Percentiles rank a stretch among this genome's conserved stretches.
phyloP scores from a whole-genome alignment of 2,329 filamentous ascomycete genomes.

The Seiridium cupressi region DNA sequence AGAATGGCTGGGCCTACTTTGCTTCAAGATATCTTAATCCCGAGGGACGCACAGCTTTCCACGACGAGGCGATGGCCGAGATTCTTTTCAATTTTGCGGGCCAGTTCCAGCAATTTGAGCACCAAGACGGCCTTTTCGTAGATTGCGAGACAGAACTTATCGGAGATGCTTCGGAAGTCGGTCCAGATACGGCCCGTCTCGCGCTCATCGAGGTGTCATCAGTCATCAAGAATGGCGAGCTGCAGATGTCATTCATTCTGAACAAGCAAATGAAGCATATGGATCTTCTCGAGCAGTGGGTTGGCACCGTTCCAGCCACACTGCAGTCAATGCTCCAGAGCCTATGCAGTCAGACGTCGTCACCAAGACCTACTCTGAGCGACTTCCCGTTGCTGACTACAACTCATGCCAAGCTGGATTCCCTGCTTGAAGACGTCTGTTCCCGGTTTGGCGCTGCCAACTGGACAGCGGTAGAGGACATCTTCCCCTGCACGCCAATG shows the following conservation, averaged over 20 bases:
- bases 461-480: conserved; percentile 7
- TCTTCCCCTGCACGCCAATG: conserved; percentile 8
- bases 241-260: conserved; percentile 9
- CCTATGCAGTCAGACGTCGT: not conserved
- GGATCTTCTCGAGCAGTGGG: conserved; percentile 5
- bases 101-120: conserved; percentile 15
- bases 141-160: conserved; percentile 4
- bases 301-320: not conserved
- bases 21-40: conserved; percentile 29
- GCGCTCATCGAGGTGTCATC: conserved; percentile 9
- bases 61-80: conserved; percentile 37
- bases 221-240: conserved; percentile 7
- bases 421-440: not conserved
- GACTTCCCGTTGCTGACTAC: conserved; percentile 8
- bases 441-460: not conserved
- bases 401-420: conserved; percentile 2
- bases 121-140: not conserved
- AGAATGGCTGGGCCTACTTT: conserved; percentile 37
- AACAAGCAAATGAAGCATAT: conserved; percentile 9
- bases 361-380: conserved; percentile 1
- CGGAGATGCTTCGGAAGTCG: conserved; percentile 5
- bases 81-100: conserved; percentile 17
- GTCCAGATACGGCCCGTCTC: conserved; percentile 9
- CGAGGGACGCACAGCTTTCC: conserved; percentile 27
- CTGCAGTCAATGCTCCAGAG: not conserved